Evolutionary conservation across 805 yeast genomes (phyloP), one percentile per base, ranked within the genome.

Genomic region (Kuraishia molischiana): DNA sequence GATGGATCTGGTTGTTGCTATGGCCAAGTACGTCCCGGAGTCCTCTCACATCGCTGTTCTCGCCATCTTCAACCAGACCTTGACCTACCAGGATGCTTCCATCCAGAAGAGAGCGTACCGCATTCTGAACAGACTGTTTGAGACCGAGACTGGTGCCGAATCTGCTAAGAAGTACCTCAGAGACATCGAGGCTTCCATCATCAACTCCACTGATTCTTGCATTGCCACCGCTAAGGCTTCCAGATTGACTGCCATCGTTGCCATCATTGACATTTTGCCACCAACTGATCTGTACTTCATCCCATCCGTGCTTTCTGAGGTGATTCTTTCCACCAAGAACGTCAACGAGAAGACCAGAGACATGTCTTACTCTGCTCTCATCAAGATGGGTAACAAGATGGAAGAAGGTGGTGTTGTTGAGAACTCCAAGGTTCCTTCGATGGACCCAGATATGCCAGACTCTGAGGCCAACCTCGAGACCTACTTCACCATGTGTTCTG

Each of bases 61-160:
- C 47, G 53, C 82, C n/a, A 84, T 89, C 36, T 85, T 89, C 61
- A 74, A 79, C 36, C 66, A 73, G 35, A 79, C 94, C 3, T 75
- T 84, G 29, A 49, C 66, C 18, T 61, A 71, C 26, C 61, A 66
- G 35, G 79, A 80, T 48, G 77, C 83, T 32, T 69, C 79, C 49
- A 67, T 85, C 46, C 97, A 90, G 59, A 90, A 90, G 62, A 79
- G 95, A 65, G 73, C 95, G 2, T 90, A 87, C 60, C 74, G 95
- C 62, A 77, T 85, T 35, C 60, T 90, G 39, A 58, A 83, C 17
- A 77, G 73, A 44, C 60, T 92, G 47, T 66, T 78, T 36, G 95
- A 89, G 55, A 64, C 79, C 18, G 82, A 79, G 32, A 52, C 55
- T 15, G 95, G 95, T 37, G 58, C 64, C 21, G 57, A 59, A 19